Base-by-base conservation (phyloP, 2,329 filamentous ascomycete species). In the Stachybotrys elegans region DNA sequence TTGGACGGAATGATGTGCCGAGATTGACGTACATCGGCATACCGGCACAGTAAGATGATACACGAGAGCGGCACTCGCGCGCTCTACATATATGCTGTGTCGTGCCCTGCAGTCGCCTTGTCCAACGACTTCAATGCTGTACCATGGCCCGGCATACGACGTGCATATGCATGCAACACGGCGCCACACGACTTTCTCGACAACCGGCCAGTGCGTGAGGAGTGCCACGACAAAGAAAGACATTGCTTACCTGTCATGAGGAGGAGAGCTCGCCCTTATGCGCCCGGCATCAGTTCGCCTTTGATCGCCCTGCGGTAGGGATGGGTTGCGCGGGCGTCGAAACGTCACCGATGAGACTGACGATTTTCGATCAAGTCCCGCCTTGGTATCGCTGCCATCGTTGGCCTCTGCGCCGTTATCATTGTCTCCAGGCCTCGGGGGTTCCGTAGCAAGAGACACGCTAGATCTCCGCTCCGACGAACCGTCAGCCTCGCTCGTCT, bases 271-370 rank as follows among this genome's bases (percentile, higher is more conserved):
- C 20, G 60, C 68, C 43, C 70, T 59, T 38, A 70, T 69, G 20
- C 71, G 66, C 41, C 51, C 58, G 25, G 65, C 67, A 41, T 65
- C 62, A 37, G 72, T 71, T 43, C 64, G 66, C 46, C 72, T 70
- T 46, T 72, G 71, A 4, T 57, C 50, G 21, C 73, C 74, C 48
- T 76, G 74, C 4, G 74, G 73, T 16, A 78, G 59, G 17, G 62
- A 60, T 4, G 69, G 70, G 48, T 75, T 67, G 1, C 56, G 57
- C 22, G 66, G 66, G n/a, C 61, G 57, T 4, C 66, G 68, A 51
- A 77, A 77, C 8, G 65, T 66, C 42, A 78, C 66, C 13, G 71
- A 76, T 22, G 70, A 69, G 23, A 67, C 57, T 2, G 75, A 78
- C 12, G 65, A 65, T 50, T 74, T 75, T 40, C 70, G 63, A 36